Evolutionary conservation across 768 basidiomycete genomes (phyloP).

Genomic region (Russula dissimulans): DNA sequence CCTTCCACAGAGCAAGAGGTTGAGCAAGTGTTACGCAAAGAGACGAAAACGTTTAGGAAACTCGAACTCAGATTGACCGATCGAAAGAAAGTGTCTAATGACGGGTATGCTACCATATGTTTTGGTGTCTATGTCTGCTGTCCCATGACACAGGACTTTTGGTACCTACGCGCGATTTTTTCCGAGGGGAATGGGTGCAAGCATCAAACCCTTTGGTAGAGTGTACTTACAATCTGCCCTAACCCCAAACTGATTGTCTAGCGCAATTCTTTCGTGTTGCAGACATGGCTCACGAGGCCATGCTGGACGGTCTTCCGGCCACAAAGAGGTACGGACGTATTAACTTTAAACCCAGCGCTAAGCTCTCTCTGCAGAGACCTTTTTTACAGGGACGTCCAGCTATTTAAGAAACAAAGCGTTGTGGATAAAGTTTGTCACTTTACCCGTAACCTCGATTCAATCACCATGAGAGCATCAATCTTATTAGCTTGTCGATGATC

Average conservation of each 20-base stretch:
- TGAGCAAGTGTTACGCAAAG: not conserved
- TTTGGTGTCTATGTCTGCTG: not conserved
- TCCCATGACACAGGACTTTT: conserved; percentile 14
- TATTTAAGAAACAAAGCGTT: conserved; percentile 70
- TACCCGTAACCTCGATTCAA: not conserved
- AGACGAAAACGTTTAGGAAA: conserved; percentile 17
- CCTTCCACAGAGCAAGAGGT: conserved; percentile 9
- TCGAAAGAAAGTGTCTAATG: conserved; percentile 26
- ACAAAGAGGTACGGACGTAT: conserved; percentile 20
- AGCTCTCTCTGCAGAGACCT: conserved; percentile 49
- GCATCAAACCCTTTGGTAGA: conserved; percentile 37
- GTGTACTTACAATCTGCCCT: not conserved
- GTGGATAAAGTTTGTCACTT: conserved; percentile 58
- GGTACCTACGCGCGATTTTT: conserved; percentile 28
- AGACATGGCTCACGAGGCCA: conserved; percentile 61
- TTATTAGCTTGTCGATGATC: conserved; percentile 72
- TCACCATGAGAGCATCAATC: not conserved
- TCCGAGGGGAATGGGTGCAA: conserved; percentile 30
- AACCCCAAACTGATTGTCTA: conserved; percentile 24
- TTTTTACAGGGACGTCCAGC: conserved; percentile 72
- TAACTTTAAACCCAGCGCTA: not conserved
- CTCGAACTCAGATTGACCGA: conserved; percentile 31
- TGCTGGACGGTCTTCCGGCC: conserved; percentile 40
- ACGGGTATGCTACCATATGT: conserved; percentile 25
- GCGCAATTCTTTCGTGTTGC: conserved; percentile 63